phyloP scores from a whole-genome alignment of 2,329 filamentous ascomycete species.

The Exophiala calicioides region DNA sequence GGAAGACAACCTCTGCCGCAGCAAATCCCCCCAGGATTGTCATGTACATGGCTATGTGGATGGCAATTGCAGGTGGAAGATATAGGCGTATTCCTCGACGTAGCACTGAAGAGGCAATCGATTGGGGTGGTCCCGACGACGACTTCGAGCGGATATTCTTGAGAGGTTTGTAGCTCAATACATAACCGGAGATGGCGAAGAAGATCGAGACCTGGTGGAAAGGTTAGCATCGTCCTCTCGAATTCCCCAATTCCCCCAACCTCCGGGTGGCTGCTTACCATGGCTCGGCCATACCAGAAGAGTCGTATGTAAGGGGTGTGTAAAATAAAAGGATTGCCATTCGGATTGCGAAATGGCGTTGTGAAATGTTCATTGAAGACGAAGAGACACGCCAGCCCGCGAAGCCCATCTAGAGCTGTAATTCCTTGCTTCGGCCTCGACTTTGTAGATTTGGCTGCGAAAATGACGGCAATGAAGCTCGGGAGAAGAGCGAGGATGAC shows the following conservation, averaged over 20 bases:
- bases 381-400: slow-evolving; percentile 43
- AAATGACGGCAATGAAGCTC: too few relatives aligned
- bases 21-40: slow-evolving; percentile 16
- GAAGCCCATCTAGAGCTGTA: slow-evolving; percentile 40
- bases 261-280: too few relatives aligned
- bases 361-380: slow-evolving; percentile 23
- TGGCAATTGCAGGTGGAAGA: too few relatives aligned
- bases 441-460: background rate
- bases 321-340: too few relatives aligned
- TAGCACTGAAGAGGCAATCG: slow-evolving; percentile 24
- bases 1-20: slow-evolving; percentile 48
- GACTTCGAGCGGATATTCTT: slow-evolving; percentile 33
- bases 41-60: too few relatives aligned
- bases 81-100: slow-evolving; percentile 38
- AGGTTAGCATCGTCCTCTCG: too few relatives aligned
- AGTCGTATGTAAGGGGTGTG: slow-evolving; percentile 16
- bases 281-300: slow-evolving; percentile 16
- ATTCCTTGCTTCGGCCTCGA: slow-evolving; percentile 11
- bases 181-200: slow-evolving; percentile 62
- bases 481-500: too few relatives aligned
- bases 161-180: slow-evolving; percentile 55
- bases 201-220: slow-evolving; percentile 41
- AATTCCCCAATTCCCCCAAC: too few relatives aligned
- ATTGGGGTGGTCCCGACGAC: background rate
- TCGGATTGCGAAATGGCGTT: slow-evolving; percentile 13